Conservation (phyloP, 371 early-diverging fungal species). For the Mucor indicus region DNA sequence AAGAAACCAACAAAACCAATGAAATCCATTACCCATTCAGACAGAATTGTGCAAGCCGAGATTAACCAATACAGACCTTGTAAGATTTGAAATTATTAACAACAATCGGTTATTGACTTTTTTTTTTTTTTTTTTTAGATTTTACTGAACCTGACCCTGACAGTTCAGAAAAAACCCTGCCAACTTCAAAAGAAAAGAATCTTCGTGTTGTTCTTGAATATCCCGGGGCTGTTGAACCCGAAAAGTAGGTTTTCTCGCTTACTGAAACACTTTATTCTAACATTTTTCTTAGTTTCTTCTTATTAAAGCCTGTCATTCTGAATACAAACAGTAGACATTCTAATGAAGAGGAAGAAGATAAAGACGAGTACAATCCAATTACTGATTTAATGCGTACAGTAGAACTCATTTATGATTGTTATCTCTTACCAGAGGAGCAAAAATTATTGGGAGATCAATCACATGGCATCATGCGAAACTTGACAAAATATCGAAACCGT, state of each 20-base stretch:
- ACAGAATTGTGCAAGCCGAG: constrained; percentile 42
- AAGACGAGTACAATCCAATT: constrained; percentile 81
- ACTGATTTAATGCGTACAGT: constrained; percentile 73
- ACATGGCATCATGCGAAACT: constrained; percentile 71
- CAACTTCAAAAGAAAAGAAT: constrained; percentile 5
- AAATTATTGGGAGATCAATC: constrained; percentile 62
- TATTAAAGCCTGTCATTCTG: constrained; percentile 36
- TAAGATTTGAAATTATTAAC: no score
- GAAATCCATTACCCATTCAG: constrained; percentile 48
- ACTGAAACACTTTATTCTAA: neutral
- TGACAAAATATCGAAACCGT: constrained; percentile 78
- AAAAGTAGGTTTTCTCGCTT: constrained; percentile 16
- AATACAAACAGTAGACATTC: constrained; percentile 13
- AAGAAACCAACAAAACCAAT: constrained; percentile 13
- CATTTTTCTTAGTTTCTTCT: constrained; percentile 24
- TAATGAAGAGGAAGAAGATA: constrained; percentile 50
- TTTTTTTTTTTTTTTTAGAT: constrained; percentile 5
- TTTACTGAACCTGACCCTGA: constrained; percentile 20
- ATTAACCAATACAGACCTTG: constrained; percentile 47
- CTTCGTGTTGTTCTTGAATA: constrained; percentile 24
- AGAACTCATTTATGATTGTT: constrained; percentile 61
- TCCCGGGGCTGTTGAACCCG: constrained; percentile 19
- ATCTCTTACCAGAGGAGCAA: constrained; percentile 52
- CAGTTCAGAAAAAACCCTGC: constrained; percentile 4
- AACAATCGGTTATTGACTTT: neutral